Percentiles rank a stretch among this genome's conserved stretches.
These are phyloP conservation scores for Spergularia marina DNA, from an alignment of 148 eudicot genomes.

Conservation along the genomic window DNA sequence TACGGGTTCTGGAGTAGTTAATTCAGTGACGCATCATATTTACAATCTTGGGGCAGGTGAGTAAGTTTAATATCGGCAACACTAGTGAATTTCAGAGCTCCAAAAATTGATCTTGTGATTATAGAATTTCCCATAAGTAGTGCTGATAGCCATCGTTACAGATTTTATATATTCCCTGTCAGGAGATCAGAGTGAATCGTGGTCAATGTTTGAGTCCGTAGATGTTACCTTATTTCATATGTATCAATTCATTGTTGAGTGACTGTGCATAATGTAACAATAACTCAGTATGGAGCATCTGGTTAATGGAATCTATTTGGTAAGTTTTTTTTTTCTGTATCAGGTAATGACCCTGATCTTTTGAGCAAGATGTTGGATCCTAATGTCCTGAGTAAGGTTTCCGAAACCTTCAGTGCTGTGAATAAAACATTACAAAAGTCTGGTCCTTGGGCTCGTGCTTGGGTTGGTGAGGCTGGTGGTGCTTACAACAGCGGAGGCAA, in stretches of 20 bases:
- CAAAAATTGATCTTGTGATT: not conserved
- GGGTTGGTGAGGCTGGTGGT: constrained; percentile 99
- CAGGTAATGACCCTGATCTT: constrained; percentile 73
- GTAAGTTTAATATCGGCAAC: constrained; percentile 21
- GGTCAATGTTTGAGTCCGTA: too few relatives aligned
- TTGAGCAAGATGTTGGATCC: constrained; percentile 69
- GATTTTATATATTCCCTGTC: not conserved
- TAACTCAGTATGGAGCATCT: not conserved
- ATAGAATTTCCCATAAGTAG: not conserved
- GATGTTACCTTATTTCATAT: too few relatives aligned
- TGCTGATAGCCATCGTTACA: not conserved
- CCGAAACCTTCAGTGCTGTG: constrained; percentile 45
- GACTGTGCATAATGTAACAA: not conserved
- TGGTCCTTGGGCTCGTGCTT: constrained; percentile 91
- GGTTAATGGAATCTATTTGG: not conserved
- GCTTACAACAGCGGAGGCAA: constrained; percentile 88
- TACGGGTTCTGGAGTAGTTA: constrained; percentile 58
- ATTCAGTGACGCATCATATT: constrained; percentile 74
- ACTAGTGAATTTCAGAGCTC: not conserved
- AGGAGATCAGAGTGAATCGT: too few relatives aligned
- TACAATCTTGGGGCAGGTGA: constrained; percentile 92
- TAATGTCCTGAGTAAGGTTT: constrained; percentile 38
- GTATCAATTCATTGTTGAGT: too few relatives aligned
- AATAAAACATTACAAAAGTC: constrained; percentile 37
- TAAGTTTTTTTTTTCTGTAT: constrained; percentile 15